These are phyloP conservation scores for Diplodia seriata DNA, from an alignment of 2,329 filamentous ascomycete genomes.

Conservation along the genomic window DNA sequence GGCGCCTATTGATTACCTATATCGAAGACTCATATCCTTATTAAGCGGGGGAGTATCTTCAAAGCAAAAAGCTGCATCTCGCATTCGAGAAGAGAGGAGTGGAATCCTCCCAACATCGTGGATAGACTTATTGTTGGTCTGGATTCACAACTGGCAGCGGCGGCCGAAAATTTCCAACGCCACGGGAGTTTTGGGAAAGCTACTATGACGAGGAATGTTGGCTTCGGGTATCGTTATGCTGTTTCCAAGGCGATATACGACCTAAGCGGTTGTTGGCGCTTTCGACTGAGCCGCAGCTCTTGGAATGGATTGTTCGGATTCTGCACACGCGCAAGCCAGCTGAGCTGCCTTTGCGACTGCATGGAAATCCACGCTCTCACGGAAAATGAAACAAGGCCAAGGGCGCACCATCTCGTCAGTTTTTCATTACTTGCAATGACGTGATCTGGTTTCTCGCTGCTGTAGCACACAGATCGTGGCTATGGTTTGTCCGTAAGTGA, in stretches of 20 bases:
- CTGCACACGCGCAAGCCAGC: neutral
- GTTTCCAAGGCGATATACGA: neutral
- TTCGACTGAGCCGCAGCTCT: neutral
- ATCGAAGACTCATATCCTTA: neutral
- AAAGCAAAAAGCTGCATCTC: neutral
- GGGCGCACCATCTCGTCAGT: neutral
- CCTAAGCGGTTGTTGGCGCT: neutral
- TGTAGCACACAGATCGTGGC: neutral
- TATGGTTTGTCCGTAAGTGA: conserved; percentile 6
- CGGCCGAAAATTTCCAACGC: neutral
- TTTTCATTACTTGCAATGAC: neutral
- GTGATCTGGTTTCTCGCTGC: neutral
- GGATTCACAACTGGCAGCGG: neutral
- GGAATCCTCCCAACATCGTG: neutral
- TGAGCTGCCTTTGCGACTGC: neutral
- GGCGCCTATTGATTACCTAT: neutral
- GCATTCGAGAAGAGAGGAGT: neutral
- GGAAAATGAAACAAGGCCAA: neutral
- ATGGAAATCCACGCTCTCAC: neutral
- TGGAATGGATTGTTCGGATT: neutral
- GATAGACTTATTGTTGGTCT: neutral
- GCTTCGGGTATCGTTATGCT: neutral
- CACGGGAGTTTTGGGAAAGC: neutral
- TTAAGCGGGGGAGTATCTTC: neutral
- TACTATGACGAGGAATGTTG: neutral